phyloP scores from a whole-genome alignment of 2,329 filamentous ascomycete genomes.

The Xylaria sp. region DNA sequence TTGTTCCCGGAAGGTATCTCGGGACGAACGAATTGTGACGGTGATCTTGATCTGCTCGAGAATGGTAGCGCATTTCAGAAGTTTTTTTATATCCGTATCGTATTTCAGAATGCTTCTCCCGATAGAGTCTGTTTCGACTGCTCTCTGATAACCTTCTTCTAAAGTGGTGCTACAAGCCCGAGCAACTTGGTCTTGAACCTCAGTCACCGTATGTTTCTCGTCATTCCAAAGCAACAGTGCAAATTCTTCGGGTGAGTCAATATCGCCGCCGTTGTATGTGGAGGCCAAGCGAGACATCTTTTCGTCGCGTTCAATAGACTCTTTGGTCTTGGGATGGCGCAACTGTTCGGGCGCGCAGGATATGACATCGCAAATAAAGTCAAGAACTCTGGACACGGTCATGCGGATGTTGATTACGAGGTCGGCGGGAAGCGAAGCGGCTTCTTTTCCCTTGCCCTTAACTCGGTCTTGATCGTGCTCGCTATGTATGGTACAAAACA shows the following conservation, averaged over 20 bases:
- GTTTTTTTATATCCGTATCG: slow-evolving; percentile 73
- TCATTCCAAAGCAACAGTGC: slow-evolving; percentile 95
- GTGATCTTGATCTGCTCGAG: slow-evolving; percentile 97
- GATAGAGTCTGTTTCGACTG: slow-evolving; percentile 88
- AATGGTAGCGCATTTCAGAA: slow-evolving; percentile 82
- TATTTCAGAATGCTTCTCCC: slow-evolving; percentile 88
- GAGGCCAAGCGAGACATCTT: slow-evolving; percentile 78
- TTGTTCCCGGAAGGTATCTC: slow-evolving; percentile 96
- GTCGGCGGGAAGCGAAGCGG: slow-evolving; percentile 74
- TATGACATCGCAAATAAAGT: slow-evolving; percentile 97
- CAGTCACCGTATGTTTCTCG: slow-evolving; percentile 94
- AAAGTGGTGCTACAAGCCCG: slow-evolving; percentile 82
- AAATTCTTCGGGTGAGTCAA: slow-evolving; percentile 77
- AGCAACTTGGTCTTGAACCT: slow-evolving; percentile 90
- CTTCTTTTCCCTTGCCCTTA: slow-evolving; percentile 71
- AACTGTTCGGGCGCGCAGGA: slow-evolving; percentile 98
- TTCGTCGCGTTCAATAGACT: slow-evolving; percentile 85
- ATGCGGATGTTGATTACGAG: slow-evolving; percentile 80
- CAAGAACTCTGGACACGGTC: slow-evolving; percentile 85
- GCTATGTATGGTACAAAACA: slow-evolving; percentile 95
- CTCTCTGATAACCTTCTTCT: slow-evolving; percentile 76
- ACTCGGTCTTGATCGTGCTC: slow-evolving; percentile 60
- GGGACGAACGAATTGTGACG: slow-evolving; percentile 89
- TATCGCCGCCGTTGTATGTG: slow-evolving; percentile 76
- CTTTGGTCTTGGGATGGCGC: slow-evolving; percentile 82